A percentile compares a stretch with the other conserved stretches of the same genome.
phyloP scores from a whole-genome alignment of 805 yeast genomes.

The Starmera dryadoides region DNA sequence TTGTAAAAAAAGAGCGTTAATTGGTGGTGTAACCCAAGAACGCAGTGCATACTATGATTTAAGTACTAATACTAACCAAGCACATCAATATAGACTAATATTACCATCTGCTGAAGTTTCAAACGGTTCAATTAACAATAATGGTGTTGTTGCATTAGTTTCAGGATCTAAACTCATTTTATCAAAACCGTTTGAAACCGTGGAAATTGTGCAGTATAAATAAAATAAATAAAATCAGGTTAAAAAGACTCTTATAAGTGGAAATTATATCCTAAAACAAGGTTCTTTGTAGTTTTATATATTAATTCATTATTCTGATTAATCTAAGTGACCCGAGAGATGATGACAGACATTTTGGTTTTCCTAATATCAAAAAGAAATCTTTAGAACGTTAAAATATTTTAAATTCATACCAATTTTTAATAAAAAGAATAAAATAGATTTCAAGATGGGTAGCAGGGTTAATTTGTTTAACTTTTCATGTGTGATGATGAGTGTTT shows the following conservation, averaged over 20 bases:
- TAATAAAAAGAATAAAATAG: no score
- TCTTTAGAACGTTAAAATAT: no score
- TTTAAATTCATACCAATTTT: no score
- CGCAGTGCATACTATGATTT: constrained; percentile 18
- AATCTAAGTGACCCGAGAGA: no score
- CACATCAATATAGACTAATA: constrained; percentile 13
- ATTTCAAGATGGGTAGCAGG: constrained; percentile 12
- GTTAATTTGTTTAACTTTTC: constrained; percentile 21
- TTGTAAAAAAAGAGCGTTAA: constrained; percentile 5
- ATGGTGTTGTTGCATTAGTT: constrained; percentile 17
- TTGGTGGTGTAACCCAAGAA: constrained; percentile 16
- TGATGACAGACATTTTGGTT: no score
- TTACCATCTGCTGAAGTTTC: constrained; percentile 14
- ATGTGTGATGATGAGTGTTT: constrained; percentile 15
- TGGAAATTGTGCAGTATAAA: constrained; percentile 12
- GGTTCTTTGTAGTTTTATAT: no score
- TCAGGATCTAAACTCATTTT: constrained; percentile 16
- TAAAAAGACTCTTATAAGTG: no score
- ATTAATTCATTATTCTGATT: no score
- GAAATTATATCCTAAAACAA: no score
- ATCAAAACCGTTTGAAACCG: constrained; percentile 19
- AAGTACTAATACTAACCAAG: constrained; percentile 10
- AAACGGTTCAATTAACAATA: constrained; percentile 16
- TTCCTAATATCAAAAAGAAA: no score
- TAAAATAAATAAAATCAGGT: no score